Conservation (phyloP, 139 green algal genomes). For the Coelastrella sp. region DNA sequence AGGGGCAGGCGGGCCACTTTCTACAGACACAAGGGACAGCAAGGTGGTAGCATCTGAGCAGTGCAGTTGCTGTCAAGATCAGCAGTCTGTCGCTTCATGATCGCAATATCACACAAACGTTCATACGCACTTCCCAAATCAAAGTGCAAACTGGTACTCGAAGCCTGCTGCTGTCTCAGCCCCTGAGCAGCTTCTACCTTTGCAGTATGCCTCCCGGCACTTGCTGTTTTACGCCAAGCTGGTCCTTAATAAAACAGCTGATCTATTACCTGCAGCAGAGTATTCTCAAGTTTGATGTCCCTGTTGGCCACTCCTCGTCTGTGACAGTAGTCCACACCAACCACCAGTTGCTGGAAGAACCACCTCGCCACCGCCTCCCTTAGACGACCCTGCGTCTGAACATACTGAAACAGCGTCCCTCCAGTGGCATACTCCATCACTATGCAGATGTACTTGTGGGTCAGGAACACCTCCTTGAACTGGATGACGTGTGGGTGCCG, state of each 20-base stretch:
- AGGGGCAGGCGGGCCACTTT: slow-evolving; percentile 42
- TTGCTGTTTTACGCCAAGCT: too few species aligned
- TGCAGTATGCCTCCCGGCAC: too few species aligned
- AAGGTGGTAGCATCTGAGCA: not conserved
- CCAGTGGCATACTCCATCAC: slow-evolving; percentile 95
- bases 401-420: slow-evolving; percentile 96
- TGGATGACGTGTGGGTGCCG: slow-evolving; percentile 97
- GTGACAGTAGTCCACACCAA: slow-evolving; percentile 94
- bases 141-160: too few species aligned
- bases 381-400: slow-evolving; percentile 70
- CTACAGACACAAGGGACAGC: slow-evolving; percentile 25
- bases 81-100: not conserved
- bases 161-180: not conserved
- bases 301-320: slow-evolving; percentile 81
- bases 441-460: slow-evolving; percentile 87
- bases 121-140: too few species aligned
- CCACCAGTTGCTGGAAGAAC: slow-evolving; percentile 99
- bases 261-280: slow-evolving; percentile 42
- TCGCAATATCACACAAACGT: not conserved
- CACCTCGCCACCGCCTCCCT: slow-evolving; percentile 93
- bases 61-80: not conserved
- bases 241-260: not conserved
- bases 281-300: slow-evolving; percentile 85
- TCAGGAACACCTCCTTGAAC: slow-evolving; percentile 87
- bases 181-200: too few species aligned